Evolutionary conservation across 495 filamentous ascomycete species (phyloP).

Genomic region (Penicillium longicatenatum): DNA sequence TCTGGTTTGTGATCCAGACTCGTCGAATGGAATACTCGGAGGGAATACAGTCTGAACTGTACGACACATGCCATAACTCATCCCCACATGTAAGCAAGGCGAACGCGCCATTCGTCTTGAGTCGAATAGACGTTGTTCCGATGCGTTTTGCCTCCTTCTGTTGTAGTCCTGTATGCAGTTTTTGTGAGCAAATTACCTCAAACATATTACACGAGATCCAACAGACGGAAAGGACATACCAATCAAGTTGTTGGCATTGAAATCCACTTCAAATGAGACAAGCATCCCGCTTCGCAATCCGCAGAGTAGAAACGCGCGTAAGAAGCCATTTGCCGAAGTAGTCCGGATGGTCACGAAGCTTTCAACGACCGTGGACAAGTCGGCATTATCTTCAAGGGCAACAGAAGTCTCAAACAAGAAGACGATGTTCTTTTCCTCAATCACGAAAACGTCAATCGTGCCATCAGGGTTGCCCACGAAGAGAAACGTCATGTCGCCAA

Average conservation of each 20-base stretch:
- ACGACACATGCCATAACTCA: constrained; percentile 44
- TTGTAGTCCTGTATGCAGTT: constrained; percentile 27
- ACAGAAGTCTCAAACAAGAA: constrained; percentile 20
- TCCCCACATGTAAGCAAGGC: constrained; percentile 42
- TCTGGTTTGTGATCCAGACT: constrained; percentile 50
- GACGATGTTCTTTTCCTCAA: constrained; percentile 22
- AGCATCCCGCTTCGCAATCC: constrained; percentile 48
- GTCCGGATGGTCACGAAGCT: constrained; percentile 34
- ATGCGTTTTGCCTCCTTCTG: constrained; percentile 32
- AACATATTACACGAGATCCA: background rate
- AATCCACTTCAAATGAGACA: constrained; percentile 35
- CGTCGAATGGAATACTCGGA: constrained; percentile 33
- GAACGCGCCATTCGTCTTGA: constrained; percentile 31
- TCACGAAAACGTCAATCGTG: constrained; percentile 31
- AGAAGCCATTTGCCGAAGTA: constrained; percentile 3
- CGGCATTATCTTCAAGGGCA: constrained; percentile 23
- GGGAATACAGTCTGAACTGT: constrained; percentile 18
- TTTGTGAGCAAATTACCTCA: background rate
- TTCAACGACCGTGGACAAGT: constrained; percentile 42
- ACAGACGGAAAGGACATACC: constrained; percentile 21
- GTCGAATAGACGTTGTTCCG: constrained; percentile 41
- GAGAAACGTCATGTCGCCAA: constrained; percentile 30
- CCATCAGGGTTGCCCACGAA: constrained; percentile 43
- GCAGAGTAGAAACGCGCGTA: constrained; percentile 36
- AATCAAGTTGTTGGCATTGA: constrained; percentile 20